These are phyloP conservation scores for Tricholomella constricta DNA, from an alignment of 768 basidiomycete species.

Conservation along the genomic window DNA sequence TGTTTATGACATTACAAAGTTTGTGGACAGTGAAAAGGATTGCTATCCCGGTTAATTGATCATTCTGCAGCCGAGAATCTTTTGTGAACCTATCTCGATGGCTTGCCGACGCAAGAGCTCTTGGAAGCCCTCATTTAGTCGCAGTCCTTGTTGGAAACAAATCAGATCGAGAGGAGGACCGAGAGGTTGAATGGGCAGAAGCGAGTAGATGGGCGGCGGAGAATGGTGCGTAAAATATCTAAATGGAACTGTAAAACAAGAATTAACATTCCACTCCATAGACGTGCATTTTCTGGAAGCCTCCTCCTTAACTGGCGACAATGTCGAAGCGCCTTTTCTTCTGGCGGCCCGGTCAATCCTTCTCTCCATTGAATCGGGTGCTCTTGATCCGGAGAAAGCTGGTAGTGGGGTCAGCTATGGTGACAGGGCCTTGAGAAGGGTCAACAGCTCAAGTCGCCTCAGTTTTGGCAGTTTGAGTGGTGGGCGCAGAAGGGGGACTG, in stretches of 20 bases:
- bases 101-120: constrained; percentile 90
- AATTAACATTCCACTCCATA: constrained; percentile 31
- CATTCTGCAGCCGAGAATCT: constrained; percentile 70
- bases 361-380: constrained; percentile 87
- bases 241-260: not conserved
- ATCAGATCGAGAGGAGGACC: constrained; percentile 89
- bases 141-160: constrained; percentile 94
- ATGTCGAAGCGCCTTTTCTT: constrained; percentile 92
- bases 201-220: constrained; percentile 95
- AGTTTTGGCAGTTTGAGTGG: constrained; percentile 83
- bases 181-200: constrained; percentile 95
- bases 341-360: constrained; percentile 86
- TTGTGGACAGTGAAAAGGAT: constrained; percentile 21
- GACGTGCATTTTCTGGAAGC: constrained; percentile 93
- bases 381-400: constrained; percentile 89
- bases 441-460: constrained; percentile 87
- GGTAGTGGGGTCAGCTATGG: constrained; percentile 97
- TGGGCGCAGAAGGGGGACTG: constrained; percentile 59
- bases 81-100: constrained; percentile 84
- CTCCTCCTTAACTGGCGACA: constrained; percentile 90
- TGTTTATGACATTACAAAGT: constrained; percentile 94
- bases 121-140: constrained; percentile 91
- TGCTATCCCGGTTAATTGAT: constrained; percentile 13
- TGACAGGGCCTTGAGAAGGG: constrained; percentile 87
- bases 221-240: constrained; percentile 61